Conservation (phyloP, 331 rosid species). For the Malus hybrid region DNA sequence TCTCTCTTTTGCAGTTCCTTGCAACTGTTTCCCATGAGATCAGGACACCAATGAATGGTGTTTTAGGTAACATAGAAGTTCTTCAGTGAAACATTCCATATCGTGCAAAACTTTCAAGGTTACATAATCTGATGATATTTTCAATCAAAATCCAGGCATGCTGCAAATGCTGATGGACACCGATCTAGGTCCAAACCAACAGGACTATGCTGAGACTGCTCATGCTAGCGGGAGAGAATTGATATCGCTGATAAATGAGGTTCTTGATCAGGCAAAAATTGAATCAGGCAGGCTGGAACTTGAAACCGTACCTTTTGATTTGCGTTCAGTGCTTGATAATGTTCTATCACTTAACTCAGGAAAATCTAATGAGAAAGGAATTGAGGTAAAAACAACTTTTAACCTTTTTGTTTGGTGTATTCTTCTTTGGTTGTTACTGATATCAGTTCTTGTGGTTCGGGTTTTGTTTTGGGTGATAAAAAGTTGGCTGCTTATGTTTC, state of each 20-base stretch:
- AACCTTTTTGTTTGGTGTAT: not conserved
- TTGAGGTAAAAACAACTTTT: slow-evolving; percentile 50
- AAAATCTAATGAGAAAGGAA: slow-evolving; percentile 62
- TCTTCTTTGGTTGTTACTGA: not conserved
- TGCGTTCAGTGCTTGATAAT: slow-evolving; percentile 70
- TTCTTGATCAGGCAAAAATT: slow-evolving; percentile 93
- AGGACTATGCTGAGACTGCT: slow-evolving; percentile 84
- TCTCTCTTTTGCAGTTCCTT: slow-evolving; percentile 62
- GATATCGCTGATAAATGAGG: slow-evolving; percentile 84
- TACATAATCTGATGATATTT: slow-evolving; percentile 10
- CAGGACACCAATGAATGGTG: slow-evolving; percentile 98
- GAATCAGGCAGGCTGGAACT: slow-evolving; percentile 95
- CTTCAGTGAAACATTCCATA: not conserved
- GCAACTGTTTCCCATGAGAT: slow-evolving; percentile 99
- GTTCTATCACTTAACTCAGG: slow-evolving; percentile 64
- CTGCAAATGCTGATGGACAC: slow-evolving; percentile 97
- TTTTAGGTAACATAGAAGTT: slow-evolving; percentile 56
- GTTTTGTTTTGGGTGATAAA: slow-evolving; percentile 31
- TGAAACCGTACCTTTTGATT: slow-evolving; percentile 74
- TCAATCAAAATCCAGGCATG: slow-evolving; percentile 58
- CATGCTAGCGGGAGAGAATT: slow-evolving; percentile 79
- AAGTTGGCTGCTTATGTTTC: slow-evolving; percentile 92
- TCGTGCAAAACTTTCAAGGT: slow-evolving; percentile 7
- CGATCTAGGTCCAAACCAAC: slow-evolving; percentile 69
- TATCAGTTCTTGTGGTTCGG: slow-evolving; percentile 16